Conservation (phyloP, 2,329 filamentous ascomycete species). For the Coniella vitis region DNA sequence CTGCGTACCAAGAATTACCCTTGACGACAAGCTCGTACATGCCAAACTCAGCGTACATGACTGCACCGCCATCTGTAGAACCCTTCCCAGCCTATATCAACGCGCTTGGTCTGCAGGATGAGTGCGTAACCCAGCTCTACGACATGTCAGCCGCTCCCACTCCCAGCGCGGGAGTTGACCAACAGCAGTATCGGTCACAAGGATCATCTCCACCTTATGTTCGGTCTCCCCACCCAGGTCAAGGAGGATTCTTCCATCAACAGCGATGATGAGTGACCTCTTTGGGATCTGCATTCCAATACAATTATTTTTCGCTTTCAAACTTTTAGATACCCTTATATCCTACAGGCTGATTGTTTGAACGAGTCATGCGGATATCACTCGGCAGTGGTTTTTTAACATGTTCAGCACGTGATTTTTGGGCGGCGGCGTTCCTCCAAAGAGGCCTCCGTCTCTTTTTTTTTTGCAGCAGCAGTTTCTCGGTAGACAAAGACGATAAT, state of each 20-base stretch:
- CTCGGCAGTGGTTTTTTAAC: too few relatives aligned
- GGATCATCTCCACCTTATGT: constrained; percentile 37
- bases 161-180: constrained; percentile 23
- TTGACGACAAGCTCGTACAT: constrained; percentile 25
- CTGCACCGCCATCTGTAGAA: constrained; percentile 22
- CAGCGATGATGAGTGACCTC: constrained; percentile 4
- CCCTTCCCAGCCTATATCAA: constrained; percentile 14
- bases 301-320: neutral
- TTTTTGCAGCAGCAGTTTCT: too few relatives aligned
- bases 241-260: constrained; percentile 29
- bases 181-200: constrained; percentile 30
- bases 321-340: neutral
- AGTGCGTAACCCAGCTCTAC: constrained; percentile 19
- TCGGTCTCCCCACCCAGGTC: constrained; percentile 34
- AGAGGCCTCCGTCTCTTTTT: too few relatives aligned
- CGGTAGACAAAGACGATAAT: too few relatives aligned
- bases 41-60: constrained; percentile 25
- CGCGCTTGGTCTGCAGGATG: constrained; percentile 9
- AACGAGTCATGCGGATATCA: too few relatives aligned
- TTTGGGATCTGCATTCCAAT: neutral
- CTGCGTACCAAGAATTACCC: constrained; percentile 24
- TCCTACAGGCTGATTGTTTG: too few relatives aligned
- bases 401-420: too few relatives aligned
- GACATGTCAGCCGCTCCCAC: constrained; percentile 27
- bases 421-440: too few relatives aligned